Evolutionary conservation across 192 early-diverging fungal species (phyloP), one percentile per base, ranked within the genome.

Genomic region (Gamsiella multidivaricata): DNA sequence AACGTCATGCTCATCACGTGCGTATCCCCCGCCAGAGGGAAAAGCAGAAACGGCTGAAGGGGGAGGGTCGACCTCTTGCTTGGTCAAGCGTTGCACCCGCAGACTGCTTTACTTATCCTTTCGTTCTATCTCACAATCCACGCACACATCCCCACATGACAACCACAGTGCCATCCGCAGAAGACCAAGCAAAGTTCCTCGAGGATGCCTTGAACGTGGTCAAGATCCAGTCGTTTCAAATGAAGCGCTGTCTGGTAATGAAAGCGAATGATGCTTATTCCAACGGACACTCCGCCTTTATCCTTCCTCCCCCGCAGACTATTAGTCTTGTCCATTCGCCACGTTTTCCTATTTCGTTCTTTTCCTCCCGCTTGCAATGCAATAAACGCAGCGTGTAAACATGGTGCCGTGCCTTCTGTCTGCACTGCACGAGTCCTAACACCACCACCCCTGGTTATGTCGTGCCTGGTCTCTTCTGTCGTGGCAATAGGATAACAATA

Each of bases 151-250:
- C 28, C 22, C 43, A 41, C 12, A 82, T 82, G 81, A 54, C 62
- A 26, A 55, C 81, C 14, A 61, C 60, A 45, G 79, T 83, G 37
- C 80, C 82, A 53, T 79, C 85, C n/a, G 56, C 79, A 36, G 94
- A 94, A 64, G 94, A 97, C 85, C 97, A 99, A 85, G 76, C 85
- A 47, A 95, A 93, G 81, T 84, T 97, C 50, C 87, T 99, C 17
- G 94, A 98, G 63, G 98, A 99, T 47, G 93, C 96, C 18, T 81
- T 98, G 22, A 87, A 86, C 73, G 91, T 95, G 4, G 96, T 99
- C 78, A 98, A 96, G 83, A 85, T 94, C 45, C 96, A 99, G 66
- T 89, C 93, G 17, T 93, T 93, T 70, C 95, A 97, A 73, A 98
- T 99, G 97, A 93, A 94, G 71, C 91, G 92, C 63, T 95, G 92